Evolutionary conservation across 441 rosid genomes (phyloP).

Genomic region (Erodium moschatum): DNA sequence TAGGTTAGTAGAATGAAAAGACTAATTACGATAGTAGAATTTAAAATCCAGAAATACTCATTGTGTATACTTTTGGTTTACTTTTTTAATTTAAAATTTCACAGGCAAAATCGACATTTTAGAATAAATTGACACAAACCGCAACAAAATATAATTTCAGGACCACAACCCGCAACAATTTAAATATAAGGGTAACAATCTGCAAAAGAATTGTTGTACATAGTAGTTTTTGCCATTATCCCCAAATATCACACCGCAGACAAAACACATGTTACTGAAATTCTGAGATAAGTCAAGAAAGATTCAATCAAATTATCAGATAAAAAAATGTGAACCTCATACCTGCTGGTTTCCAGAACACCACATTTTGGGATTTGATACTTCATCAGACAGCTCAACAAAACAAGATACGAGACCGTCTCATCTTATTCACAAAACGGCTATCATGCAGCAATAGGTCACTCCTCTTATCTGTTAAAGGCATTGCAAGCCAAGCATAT

Average conservation of each 20-base stretch:
- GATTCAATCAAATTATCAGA: neutral
- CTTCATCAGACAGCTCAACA: slow-evolving; percentile 31
- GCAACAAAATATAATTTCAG: too few relatives aligned
- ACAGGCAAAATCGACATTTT: too few relatives aligned
- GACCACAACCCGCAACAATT: too few relatives aligned
- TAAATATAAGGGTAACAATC: too few relatives aligned
- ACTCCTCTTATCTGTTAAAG: slow-evolving; percentile 19
- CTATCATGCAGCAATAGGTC: slow-evolving; percentile 1
- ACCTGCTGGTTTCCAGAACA: slow-evolving; percentile 26
- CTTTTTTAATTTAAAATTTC: too few relatives aligned
- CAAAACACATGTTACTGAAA: neutral
- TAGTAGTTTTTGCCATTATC: too few relatives aligned
- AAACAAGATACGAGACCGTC: slow-evolving; percentile 25
- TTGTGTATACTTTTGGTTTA: too few relatives aligned
- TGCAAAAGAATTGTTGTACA: too few relatives aligned
- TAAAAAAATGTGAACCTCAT: neutral
- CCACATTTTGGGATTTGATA: slow-evolving; percentile 28
- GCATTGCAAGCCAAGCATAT: slow-evolving; percentile 23
- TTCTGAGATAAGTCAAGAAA: neutral
- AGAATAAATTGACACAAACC: too few relatives aligned
- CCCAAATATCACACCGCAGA: neutral
- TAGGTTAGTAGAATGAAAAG: too few relatives aligned
- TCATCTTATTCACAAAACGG: slow-evolving; percentile 11
- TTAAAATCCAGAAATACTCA: too few relatives aligned
- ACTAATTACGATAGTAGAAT: too few relatives aligned